Base-by-base conservation (phyloP, 805 yeast species). In the Scheffersomyces amazonensis region DNA sequence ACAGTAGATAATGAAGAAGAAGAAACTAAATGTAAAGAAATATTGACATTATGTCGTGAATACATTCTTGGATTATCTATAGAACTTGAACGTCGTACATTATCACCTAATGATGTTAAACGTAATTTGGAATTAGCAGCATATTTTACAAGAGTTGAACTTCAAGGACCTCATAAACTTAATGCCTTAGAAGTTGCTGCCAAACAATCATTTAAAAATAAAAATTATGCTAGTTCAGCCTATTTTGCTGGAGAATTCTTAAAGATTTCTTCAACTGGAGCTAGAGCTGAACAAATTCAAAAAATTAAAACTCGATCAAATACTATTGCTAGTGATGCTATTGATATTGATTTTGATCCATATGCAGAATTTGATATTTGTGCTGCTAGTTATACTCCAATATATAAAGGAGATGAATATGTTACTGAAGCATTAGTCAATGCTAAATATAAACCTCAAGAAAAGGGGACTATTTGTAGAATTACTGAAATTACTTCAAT, bases 61-160 rank as follows among this genome's bases (percentile, higher is more conserved):
- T 93, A 93, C 63, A 89, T 93, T 52, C 61, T 93, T 36, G 99
- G 98, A 19, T 75, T 91, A 48, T 84, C 95, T 16, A 87, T 93
- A 46, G 99, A 93, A 64, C 73, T 91, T 47, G 77, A 76, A 39
- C 90, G 99, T 65, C 88, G 98, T 65, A 58, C 84, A 9, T 65
- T 95, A 41, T 87, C 84, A 22, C 72, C 81, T 9, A 75, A 75
- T 21, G 81, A 82, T 43, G 71, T 84, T 39, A 84, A 88, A 62
- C 84, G 98, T 46, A 90, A 88, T 62, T 73, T 93, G 56, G 98
- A 93, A 63, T 71, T 93, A 49, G 98, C 99, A 5, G 95, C 98
- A 1, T 91, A 91, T 65, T 95, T 93, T 71, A 88, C 99, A 11
- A 81, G 78, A 56, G 83, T 90, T 19, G 78, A 84, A 47, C 75